Base-by-base conservation (phyloP, 208 protist species). In the Phytomonas sp. region DNA sequence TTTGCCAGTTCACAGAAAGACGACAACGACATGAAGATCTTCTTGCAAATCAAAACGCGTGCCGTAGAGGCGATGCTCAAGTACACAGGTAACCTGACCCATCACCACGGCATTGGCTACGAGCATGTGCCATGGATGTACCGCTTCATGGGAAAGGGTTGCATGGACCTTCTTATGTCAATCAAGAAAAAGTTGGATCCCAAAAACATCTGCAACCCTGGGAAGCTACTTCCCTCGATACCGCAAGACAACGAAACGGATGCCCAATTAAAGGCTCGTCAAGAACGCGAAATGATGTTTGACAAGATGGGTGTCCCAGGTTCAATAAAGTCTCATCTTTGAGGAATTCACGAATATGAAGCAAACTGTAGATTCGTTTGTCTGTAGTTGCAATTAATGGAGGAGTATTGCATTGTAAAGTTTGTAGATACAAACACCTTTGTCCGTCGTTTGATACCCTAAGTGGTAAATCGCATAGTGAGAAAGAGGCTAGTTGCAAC, bases 101-200 rank as follows among this genome's bases (percentile, higher is more conserved):
- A 97, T 65, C 93, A 97, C 68, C 93, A 97, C 73, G 93, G 93
- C 46, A 88, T 97, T 71, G 93, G 93, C 46, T 97, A 96, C 78
- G 93, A 97, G 68, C 93, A 97, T 75, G 93, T 97, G 69, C 90
- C 93, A 65, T 97, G 93, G 91, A 96, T 97, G 90, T 77, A 69
- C 32, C 86, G 87, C 30, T 95, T 82, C 76, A 85, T 94, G 76
- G 89, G 89, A 23, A 75, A 75, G 11, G 82, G 80, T 6, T 70
- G 75, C 2, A 78, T 97, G 73, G 67, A 88, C 29, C 60, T 94
- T n/a, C 83, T 97, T 20, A 80, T 82, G 66, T 63, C 61, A 33
- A 74, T 97, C 67, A 97, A 97, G 81, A 79, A 84, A 46, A 73
- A 82, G 53, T 30, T 93, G 26, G 93, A 97, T 79, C 90, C 93